phyloP scores from a whole-genome alignment of 441 rosid genomes.

The Populus tomentosa region DNA sequence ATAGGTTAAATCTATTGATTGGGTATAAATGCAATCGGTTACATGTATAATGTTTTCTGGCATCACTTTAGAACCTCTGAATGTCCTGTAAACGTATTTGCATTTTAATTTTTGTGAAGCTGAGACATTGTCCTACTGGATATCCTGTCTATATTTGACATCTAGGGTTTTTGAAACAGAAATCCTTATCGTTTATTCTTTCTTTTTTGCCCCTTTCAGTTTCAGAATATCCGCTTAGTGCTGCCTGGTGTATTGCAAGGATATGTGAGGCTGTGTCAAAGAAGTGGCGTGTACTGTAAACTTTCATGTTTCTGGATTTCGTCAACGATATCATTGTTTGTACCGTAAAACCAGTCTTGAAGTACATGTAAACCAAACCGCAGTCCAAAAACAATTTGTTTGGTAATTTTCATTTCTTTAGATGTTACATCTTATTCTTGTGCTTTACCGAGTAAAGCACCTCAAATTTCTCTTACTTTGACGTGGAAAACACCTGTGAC shows the following conservation, averaged over 20 bases:
- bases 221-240: slow-evolving; percentile 31
- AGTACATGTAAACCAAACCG: neutral
- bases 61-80: neutral
- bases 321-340: neutral
- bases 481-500: no score
- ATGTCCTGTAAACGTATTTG: neutral
- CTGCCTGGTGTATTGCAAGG: slow-evolving; percentile 33
- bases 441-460: neutral
- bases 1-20: neutral
- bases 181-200: neutral
- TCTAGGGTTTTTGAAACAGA: neutral
- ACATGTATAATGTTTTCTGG: neutral
- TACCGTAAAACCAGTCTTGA: neutral
- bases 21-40: neutral
- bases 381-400: neutral
- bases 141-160: neutral
- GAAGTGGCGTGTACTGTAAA: slow-evolving; percentile 22
- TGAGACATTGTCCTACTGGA: neutral
- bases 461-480: no score
- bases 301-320: neutral
- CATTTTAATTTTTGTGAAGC: neutral
- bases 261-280: slow-evolving; percentile 24
- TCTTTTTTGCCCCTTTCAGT: slow-evolving; percentile 5
- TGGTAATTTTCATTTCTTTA: neutral
- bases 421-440: neutral